These are phyloP conservation scores for Bretschneidera sinensis DNA, from an alignment of 345 rosid genomes.

Conservation along the genomic window DNA sequence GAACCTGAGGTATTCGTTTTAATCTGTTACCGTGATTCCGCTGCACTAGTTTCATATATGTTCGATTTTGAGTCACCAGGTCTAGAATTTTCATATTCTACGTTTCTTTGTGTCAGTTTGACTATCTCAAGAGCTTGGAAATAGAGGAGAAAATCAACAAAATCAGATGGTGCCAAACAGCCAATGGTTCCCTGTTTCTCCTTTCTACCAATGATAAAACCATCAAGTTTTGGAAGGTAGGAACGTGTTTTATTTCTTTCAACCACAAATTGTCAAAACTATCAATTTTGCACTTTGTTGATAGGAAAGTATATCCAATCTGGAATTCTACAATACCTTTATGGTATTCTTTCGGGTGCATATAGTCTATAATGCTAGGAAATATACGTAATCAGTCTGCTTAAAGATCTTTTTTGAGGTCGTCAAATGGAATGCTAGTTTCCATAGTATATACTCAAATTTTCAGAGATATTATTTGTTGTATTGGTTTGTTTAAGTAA, in stretches of 20 bases:
- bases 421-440: not conserved
- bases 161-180: conserved; percentile 97
- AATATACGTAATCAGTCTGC: not conserved
- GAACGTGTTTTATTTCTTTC: not conserved
- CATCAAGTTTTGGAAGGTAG: conserved; percentile 98
- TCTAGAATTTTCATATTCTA: not conserved
- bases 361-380: not conserved
- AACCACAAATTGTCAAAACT: not conserved
- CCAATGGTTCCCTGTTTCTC: conserved; percentile 87
- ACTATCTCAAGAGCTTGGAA: conserved; percentile 99
- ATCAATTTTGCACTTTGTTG: not conserved
- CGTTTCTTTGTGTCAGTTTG: conserved; percentile 61
- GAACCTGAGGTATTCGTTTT: conserved; percentile 83
- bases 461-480: too few species aligned
- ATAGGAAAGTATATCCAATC: not conserved
- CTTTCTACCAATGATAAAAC: conserved; percentile 98
- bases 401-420: not conserved
- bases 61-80: not conserved
- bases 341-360: not conserved
- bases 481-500: too few species aligned
- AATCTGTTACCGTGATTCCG: conserved; percentile 3
- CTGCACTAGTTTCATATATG: not conserved
- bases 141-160: conserved; percentile 99
- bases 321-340: not conserved
- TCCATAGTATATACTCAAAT: too few species aligned